These are phyloP conservation scores for Paraleonurus japonicus DNA, from an alignment of 257 asterid genomes.

Conservation along the genomic window DNA sequence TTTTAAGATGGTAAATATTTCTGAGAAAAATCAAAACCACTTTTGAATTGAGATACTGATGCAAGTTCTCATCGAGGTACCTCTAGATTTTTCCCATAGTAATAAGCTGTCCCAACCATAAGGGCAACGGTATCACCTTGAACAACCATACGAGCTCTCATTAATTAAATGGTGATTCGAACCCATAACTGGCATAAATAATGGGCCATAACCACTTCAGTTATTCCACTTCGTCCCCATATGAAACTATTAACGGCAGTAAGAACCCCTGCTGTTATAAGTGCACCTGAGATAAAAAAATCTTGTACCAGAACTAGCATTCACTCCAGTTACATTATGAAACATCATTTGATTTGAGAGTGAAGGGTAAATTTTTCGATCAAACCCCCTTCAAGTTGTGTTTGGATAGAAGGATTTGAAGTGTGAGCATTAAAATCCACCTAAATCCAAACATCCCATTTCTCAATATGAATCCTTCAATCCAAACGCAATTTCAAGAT, in stretches of 20 bases:
- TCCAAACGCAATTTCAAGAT: not conserved
- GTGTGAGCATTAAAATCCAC: not conserved
- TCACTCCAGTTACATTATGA: not conserved
- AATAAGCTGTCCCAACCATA: slow-evolving; percentile 81
- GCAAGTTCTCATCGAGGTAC: not conserved
- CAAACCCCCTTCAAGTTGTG: not conserved
- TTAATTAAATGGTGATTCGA: no score
- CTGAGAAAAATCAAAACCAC: no score
- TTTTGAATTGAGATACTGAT: not conserved
- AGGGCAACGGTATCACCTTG: slow-evolving; percentile 82
- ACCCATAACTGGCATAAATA: no score
- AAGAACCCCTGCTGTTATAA: slow-evolving; percentile 84
- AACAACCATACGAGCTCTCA: slow-evolving; percentile 84
- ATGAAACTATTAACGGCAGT: slow-evolving; percentile 82
- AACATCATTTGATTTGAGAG: not conserved
- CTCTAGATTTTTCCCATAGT: slow-evolving; percentile 48
- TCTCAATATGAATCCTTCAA: not conserved
- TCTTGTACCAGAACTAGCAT: not conserved
- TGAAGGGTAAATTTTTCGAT: not conserved
- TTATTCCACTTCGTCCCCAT: no score
- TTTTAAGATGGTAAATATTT: no score
- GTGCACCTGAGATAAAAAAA: slow-evolving; percentile 59
- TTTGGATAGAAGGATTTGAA: not conserved
- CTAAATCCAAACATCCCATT: not conserved
- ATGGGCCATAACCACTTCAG: no score